Evolutionary conservation across 768 basidiomycete species (phyloP), one percentile per base, ranked within the genome.

Genomic region (Mrakia gelida): DNA sequence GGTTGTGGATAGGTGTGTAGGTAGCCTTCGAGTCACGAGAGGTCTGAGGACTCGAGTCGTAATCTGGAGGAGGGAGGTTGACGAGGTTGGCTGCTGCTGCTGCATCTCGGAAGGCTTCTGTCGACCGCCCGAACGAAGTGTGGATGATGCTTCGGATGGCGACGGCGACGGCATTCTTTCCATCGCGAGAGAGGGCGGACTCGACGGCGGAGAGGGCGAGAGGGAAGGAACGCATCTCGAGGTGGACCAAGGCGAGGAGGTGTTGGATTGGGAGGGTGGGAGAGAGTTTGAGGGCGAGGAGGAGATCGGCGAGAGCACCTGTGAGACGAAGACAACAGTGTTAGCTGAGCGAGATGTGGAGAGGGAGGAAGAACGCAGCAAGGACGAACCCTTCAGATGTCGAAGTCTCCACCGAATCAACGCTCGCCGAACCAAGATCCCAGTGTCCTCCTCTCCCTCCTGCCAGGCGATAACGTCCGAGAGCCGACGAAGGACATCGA

Each of bases 371-470:
- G n/a, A 26, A 21, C 8, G 3, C 0, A 16, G 49, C 38, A 23
- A 7, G 23, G 34, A 45, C 45, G 23, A 16, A 67, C 75, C 75
- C 43, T 65, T 52, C 34, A 78, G 41, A 41, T 78, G 72, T 16
- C 77, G 45, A 15, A 79, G 52, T 8, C 75, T 56, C 78, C 78
- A 79, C 7, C 78, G 74, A 4, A 79, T 9, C 54, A 79, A 63
- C 4, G 67, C 78, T 61, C 78, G 52, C 11, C 78, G 67, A 61
- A 79, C 78, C 23, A 79, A 70, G 2, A 79, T 23, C 30, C 78
- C 78, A 26, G 71, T 67, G 21, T 79, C 78, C 56, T 79, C 78
- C 23, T 79, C 78, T 18, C 78, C 78, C n/a, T 59, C 52, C 56
- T 75, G 73, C 78, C 78, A 79, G 21, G 30, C 49, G 10, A 79